Base-by-base conservation (phyloP, 2,329 filamentous ascomycete genomes). In the Xylariaceae sp. region DNA sequence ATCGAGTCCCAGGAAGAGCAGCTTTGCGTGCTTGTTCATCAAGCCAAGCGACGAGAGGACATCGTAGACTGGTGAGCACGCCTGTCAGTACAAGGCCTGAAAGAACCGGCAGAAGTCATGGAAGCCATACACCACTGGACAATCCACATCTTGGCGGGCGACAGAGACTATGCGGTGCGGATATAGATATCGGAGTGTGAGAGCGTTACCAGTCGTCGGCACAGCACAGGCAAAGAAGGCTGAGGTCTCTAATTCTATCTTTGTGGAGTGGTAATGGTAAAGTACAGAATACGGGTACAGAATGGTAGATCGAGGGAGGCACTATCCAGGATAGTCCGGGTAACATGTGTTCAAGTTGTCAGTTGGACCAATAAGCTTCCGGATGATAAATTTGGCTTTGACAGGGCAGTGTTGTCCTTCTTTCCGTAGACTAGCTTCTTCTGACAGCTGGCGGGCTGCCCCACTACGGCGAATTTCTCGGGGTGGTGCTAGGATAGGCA, bases 1-100 rank as follows among this genome's bases (percentile, higher is more conserved):
- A 65, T 94, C 88, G 47, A 95, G 82, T 55, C 88, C 88, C 50
- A 95, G 80, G 71, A 95, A 94, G 43, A 94, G 78, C 44, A 95
- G 78, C 78, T 95, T 95, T 59, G 88, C 88, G 66, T 94, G 87
- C 77, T 95, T 95, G 79, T 95, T 95, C 53, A 90, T 74, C 59
- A 95, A 76, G 56, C 88, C 88, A 49, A 95, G 76, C 51, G 81
- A 86, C 58, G 88, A 85, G 59, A 95, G 80, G 56, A 94, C 72
- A 71, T 94, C 87, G 76, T 87, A 94, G 69, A 94, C 88, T 88
- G 52, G 63, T 38, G 28, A 36, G 37, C 41, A 33, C 37, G 40
- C 44, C 44, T 40, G 51, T 56, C 48, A 56, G 54, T 50, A 36
- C 39, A 43, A 38, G 41, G 34, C 27, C 41, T 24, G 40, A 32